Base-by-base conservation (phyloP, 2,329 filamentous ascomycete species). In the Diaporthe ampelina region DNA sequence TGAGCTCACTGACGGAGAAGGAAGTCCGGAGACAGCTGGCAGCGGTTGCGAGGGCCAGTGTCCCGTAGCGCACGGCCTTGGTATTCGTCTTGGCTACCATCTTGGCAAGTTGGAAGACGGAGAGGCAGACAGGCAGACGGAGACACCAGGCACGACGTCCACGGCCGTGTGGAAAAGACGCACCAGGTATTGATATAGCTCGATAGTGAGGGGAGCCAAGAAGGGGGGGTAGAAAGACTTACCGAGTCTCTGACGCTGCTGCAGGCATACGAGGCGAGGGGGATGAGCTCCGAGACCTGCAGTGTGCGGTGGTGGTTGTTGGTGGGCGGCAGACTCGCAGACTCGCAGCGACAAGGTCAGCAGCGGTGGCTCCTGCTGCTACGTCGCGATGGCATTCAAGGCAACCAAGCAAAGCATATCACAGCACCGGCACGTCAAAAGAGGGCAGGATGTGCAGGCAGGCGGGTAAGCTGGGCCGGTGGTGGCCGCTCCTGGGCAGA, bases 1-100 rank as follows among this genome's bases (percentile, higher is more conserved):
- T 37, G 13, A 76, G 65, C 50, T 76, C 70, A 24, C 70, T 67
- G 50, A 75, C 54, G 24, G 73, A 52, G 48, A 61, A 75, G 29
- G 61, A 70, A 32, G 75, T 76, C 29, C 67, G 73, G 35, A 76
- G 50, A 21, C 65, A 71, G 21, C 69, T 48, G 54, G 54, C 70
- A 29, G 65, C 75, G 29, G 63, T 40, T 40, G 63, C 48, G 40
- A 73, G 24, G 13, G 56, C 73, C 50, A 76, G 19, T 9, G 58
- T 40, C 24, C 63, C 48, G 29, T 32, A 56, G n/a, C 73, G 45
- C 5, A 73, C 21, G 32, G 29, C 45, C 24, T 54, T 68, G 63
- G n/a, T 29, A 17, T 21, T 54, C 8, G n/a, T 68, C 29, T 68
- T 54, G 63, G 32, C 24, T 9, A 32, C 63, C 63, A 68, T 68